Evolutionary conservation across 2,329 filamentous ascomycete genomes (phyloP).

Genomic region (Pseudogymnoascus sp.): DNA sequence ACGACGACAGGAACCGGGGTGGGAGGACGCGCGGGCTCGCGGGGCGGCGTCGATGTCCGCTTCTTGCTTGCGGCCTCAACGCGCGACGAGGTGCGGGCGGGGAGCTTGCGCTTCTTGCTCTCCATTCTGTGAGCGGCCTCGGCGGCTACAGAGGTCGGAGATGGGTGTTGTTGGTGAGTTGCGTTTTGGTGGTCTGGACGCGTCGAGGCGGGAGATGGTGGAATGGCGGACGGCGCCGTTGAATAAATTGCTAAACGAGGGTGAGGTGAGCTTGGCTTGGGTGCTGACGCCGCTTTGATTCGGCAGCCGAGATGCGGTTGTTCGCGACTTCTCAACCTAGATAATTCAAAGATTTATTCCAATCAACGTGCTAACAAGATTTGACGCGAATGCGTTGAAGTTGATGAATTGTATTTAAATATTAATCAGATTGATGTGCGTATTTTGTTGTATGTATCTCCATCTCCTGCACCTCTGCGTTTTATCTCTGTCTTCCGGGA

Average conservation of each 20-base stretch:
- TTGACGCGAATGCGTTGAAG: neutral
- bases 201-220: constrained; percentile 17
- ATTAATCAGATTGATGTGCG: neutral
- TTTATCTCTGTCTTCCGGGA: neutral
- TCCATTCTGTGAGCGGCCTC: constrained; percentile 42
- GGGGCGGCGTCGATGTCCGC: constrained; percentile 48
- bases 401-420: neutral
- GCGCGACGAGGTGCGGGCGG: constrained; percentile 53
- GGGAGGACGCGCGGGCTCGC: constrained; percentile 35
- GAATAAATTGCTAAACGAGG: constrained; percentile 13
- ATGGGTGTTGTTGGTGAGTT: constrained; percentile 13
- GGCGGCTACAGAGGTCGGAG: neutral
- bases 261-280: constrained; percentile 12
- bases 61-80: constrained; percentile 53
- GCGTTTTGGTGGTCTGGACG: constrained; percentile 16
- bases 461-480: neutral
- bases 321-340: neutral
- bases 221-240: constrained; percentile 10
- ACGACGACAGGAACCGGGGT: constrained; percentile 27
- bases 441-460: neutral
- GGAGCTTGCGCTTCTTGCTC: constrained; percentile 57
- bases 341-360: neutral
- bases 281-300: neutral
- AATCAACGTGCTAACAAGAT: neutral
- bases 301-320: neutral